Conservation (phyloP, 2,329 filamentous ascomycete genomes). For the Hypoxylon sp. region DNA sequence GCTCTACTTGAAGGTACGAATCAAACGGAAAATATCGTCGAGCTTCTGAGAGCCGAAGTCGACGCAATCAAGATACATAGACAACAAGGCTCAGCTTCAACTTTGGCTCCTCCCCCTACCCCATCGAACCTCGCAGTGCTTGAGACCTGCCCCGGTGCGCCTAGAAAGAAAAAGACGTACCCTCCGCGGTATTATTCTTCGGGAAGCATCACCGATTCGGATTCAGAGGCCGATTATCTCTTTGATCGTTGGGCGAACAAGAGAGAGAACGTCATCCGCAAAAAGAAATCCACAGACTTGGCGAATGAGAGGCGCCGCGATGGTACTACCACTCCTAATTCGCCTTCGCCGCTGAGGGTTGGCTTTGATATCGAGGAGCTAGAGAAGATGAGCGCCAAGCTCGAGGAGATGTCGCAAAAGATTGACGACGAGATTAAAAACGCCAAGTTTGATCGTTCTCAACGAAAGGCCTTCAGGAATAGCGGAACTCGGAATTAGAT, state of each 20-base stretch:
- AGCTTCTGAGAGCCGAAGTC: too few relatives aligned
- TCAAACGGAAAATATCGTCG: too few relatives aligned
- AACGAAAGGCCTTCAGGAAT: too few relatives aligned
- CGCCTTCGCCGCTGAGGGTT: constrained; percentile 26
- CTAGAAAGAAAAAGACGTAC: not conserved
- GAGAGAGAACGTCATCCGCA: not conserved
- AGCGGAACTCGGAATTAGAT: too few relatives aligned
- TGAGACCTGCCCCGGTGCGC: constrained; percentile 18
- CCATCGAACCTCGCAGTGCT: not conserved
- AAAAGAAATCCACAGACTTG: constrained; percentile 9
- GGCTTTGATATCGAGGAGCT: constrained; percentile 35
- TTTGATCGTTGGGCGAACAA: constrained; percentile 30
- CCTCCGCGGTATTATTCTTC: not conserved
- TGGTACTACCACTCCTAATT: not conserved
- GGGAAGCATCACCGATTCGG: not conserved
- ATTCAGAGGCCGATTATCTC: constrained; percentile 21
- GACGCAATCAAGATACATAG: too few relatives aligned
- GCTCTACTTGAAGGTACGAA: too few relatives aligned
- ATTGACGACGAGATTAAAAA: not conserved
- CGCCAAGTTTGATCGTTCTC: not conserved
- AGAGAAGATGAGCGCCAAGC: constrained; percentile 5
- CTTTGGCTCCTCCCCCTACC: not conserved
- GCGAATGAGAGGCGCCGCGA: constrained; percentile 12
- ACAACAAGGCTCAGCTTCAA: not conserved
- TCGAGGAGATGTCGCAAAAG: not conserved